Percentiles rank a stretch among this genome's conserved stretches.
Conservation (phyloP, 192 early-diverging fungal genomes). For the Mortierella claussenii region DNA sequence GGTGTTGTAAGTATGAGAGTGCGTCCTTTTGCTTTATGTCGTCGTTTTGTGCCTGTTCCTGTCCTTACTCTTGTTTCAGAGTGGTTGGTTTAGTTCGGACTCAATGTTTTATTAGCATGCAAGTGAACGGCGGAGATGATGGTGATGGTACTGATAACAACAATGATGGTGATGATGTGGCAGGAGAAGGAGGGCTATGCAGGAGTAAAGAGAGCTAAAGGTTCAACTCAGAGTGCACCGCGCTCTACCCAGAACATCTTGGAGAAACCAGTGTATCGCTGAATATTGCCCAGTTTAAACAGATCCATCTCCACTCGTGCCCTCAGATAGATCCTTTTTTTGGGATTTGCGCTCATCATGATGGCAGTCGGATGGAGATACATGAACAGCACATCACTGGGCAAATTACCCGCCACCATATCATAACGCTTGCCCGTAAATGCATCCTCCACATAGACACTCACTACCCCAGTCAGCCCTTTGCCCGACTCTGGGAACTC, state of each 20-base stretch:
- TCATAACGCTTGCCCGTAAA: slow-evolving; percentile 33
- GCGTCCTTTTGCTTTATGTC: too few relatives aligned
- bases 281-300: slow-evolving; percentile 26
- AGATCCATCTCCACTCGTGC: slow-evolving; percentile 38
- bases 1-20: too few relatives aligned
- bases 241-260: slow-evolving; percentile 40
- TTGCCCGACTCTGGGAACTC: slow-evolving; percentile 13
- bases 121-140: too few relatives aligned
- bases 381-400: slow-evolving; percentile 29
- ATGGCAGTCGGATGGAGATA: slow-evolving; percentile 24
- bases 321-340: slow-evolving; percentile 17
- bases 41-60: too few relatives aligned
- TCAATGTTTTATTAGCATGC: too few relatives aligned
- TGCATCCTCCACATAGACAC: slow-evolving; percentile 39
- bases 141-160: too few relatives aligned
- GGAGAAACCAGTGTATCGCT: slow-evolving; percentile 36
- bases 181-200: too few relatives aligned
- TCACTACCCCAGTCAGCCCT: slow-evolving; percentile 15
- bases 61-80: too few relatives aligned
- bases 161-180: too few relatives aligned
- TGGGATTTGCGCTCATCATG: slow-evolving; percentile 23
- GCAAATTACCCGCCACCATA: slow-evolving; percentile 28
- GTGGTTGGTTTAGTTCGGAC: too few relatives aligned
- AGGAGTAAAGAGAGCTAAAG: too few relatives aligned
- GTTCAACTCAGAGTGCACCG: slow-evolving; percentile 35